phyloP scores from a whole-genome alignment of 805 yeast genomes.

The Starmerella khaoyaiensis region DNA sequence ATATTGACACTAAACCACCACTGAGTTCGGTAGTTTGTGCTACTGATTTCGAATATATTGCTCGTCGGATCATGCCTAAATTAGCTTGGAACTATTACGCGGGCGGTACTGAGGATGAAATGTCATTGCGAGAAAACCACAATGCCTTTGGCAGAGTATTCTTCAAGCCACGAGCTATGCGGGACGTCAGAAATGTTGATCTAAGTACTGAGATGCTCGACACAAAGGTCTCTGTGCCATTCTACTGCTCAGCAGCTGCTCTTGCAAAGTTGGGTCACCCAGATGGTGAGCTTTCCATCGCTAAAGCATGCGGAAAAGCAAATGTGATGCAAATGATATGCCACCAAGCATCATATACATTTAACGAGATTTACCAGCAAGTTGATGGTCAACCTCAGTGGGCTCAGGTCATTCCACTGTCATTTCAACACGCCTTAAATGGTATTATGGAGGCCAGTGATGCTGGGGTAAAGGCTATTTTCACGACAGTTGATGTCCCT shows the following conservation, averaged over 20 bases:
- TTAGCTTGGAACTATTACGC: slow-evolving; percentile 90
- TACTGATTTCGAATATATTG: slow-evolving; percentile 78
- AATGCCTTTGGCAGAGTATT: slow-evolving; percentile 74
- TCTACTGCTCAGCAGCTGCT: slow-evolving; percentile 85
- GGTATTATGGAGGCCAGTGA: slow-evolving; percentile 61
- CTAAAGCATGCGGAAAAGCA: slow-evolving; percentile 67
- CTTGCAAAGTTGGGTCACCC: slow-evolving; percentile 83
- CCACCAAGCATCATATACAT: slow-evolving; percentile 74
- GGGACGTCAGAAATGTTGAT: slow-evolving; percentile 63
- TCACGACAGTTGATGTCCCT: slow-evolving; percentile 78
- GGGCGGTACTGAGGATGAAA: slow-evolving; percentile 87
- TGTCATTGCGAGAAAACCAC: slow-evolving; percentile 80
- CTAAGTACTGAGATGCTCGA: slow-evolving; percentile 65
- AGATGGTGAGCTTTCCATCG: slow-evolving; percentile 79
- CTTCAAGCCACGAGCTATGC: slow-evolving; percentile 74
- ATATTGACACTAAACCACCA: slow-evolving; percentile 44
- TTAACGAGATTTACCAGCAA: slow-evolving; percentile 70
- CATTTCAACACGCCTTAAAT: slow-evolving; percentile 49
- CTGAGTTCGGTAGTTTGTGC: slow-evolving; percentile 56
- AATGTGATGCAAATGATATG: slow-evolving; percentile 81
- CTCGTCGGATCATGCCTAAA: slow-evolving; percentile 59
- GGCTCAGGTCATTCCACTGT: slow-evolving; percentile 75
- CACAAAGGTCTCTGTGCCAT: slow-evolving; percentile 55
- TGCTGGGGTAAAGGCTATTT: slow-evolving; percentile 54
- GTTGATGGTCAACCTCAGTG: slow-evolving; percentile 70